These are phyloP conservation scores for Agrocybe chaxingu DNA, from an alignment of 768 basidiomycete genomes.

Conservation along the genomic window DNA sequence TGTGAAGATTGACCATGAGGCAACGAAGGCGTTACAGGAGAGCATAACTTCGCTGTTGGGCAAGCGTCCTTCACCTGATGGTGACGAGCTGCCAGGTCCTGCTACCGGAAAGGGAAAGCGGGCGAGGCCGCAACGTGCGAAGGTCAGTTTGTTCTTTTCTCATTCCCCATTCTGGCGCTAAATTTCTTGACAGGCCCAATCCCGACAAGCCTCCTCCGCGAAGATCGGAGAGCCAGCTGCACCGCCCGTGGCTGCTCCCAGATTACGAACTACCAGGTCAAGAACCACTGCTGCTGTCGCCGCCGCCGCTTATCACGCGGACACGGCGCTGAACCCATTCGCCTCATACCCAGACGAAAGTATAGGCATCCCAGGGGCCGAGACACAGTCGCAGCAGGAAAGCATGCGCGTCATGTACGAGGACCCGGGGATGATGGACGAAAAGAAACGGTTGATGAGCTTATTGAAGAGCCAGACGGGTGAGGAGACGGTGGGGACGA, in stretches of 20 bases:
- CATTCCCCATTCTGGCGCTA: background rate
- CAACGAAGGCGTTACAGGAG: conserved; percentile 61
- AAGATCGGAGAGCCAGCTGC: conserved; percentile 19
- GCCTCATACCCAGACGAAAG: conserved; percentile 19
- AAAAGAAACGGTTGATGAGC: conserved; percentile 54
- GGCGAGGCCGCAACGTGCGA: conserved; percentile 33
- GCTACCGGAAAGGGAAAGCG: conserved; percentile 30
- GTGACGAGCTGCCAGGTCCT: conserved; percentile 25
- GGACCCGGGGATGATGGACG: conserved; percentile 61
- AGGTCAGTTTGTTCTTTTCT: conserved; percentile 19
- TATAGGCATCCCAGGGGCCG: conserved; percentile 6
- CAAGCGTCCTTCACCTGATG: conserved; percentile 52
- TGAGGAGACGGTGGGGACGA: conserved; percentile 7
- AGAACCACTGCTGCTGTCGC: background rate
- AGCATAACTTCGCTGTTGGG: conserved; percentile 68
- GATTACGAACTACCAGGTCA: background rate
- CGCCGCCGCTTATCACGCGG: background rate
- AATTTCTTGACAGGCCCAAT: conserved; percentile 25
- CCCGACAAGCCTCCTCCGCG: conserved; percentile 34
- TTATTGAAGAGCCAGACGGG: conserved; percentile 38
- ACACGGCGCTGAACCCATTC: conserved; percentile 10
- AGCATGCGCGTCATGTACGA: conserved; percentile 63
- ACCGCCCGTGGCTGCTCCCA: conserved; percentile 12
- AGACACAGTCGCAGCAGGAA: conserved; percentile 28
- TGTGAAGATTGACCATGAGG: conserved; percentile 42